Conservation (phyloP, 352 stramenopile genomes). For the Phytophthora litchii region DNA sequence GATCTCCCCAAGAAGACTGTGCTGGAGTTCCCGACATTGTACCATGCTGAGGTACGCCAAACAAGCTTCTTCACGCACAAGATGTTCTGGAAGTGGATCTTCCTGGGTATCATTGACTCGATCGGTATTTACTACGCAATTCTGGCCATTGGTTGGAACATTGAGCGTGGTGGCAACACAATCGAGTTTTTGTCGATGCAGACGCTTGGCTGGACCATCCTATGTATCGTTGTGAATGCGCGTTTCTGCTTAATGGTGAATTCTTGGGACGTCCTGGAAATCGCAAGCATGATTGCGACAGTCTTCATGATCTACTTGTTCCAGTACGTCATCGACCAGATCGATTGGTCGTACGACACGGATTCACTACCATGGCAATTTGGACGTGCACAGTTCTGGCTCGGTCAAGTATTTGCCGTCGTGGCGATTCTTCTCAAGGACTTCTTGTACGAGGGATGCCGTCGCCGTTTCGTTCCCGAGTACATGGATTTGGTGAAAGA, state of each 20-base stretch:
- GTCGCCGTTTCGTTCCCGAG: slow-evolving; percentile 67
- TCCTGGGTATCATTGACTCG: slow-evolving; percentile 77
- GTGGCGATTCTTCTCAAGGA: slow-evolving; percentile 73
- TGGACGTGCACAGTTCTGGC: slow-evolving; percentile 64
- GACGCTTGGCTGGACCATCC: slow-evolving; percentile 72
- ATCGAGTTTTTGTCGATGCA: slow-evolving; percentile 70
- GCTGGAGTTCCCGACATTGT: slow-evolving; percentile 68
- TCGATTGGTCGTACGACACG: slow-evolving; percentile 74
- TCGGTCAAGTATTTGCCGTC: slow-evolving; percentile 74
- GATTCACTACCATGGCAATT: slow-evolving; percentile 87
- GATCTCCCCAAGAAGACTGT: slow-evolving; percentile 75
- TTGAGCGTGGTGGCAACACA: slow-evolving; percentile 64
- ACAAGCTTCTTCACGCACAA: slow-evolving; percentile 73
- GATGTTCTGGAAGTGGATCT: slow-evolving; percentile 90
- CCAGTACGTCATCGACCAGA: slow-evolving; percentile 73
- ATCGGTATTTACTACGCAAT: slow-evolving; percentile 74
- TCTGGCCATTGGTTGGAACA: slow-evolving; percentile 49
- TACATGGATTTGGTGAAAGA: slow-evolving; percentile 82
- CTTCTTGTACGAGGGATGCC: slow-evolving; percentile 69
- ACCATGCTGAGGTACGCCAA: slow-evolving; percentile 63
- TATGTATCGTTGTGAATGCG: slow-evolving; percentile 80
- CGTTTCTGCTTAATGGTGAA: slow-evolving; percentile 84
- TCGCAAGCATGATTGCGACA: slow-evolving; percentile 58
- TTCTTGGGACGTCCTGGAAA: slow-evolving; percentile 75
- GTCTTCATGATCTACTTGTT: slow-evolving; percentile 66